Conservation (phyloP, 805 yeast species). For the Ogataea henricii region DNA sequence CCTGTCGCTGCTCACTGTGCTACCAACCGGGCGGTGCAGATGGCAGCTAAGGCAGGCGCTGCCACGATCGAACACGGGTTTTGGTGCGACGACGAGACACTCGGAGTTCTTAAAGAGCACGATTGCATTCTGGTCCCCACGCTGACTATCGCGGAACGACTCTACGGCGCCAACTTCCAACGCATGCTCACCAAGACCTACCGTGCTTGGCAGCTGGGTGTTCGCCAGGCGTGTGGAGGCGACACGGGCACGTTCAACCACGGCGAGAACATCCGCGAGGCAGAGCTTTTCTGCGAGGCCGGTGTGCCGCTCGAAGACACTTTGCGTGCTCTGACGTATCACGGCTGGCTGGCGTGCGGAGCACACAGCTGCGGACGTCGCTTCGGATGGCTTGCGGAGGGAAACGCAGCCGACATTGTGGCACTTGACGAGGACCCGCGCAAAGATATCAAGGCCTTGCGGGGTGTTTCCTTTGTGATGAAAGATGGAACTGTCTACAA, state of each 20-base stretch:
- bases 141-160: conserved; percentile 26
- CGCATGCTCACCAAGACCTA: conserved; percentile 22
- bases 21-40: conserved; percentile 26
- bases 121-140: conserved; percentile 31
- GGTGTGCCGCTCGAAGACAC: conserved; percentile 29
- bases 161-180: conserved; percentile 24
- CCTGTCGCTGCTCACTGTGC: conserved; percentile 35
- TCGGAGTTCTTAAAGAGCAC: conserved; percentile 21
- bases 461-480: conserved; percentile 30
- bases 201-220: conserved; percentile 28
- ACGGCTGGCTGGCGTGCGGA: conserved; percentile 35
- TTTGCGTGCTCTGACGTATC: conserved; percentile 24
- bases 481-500: conserved; percentile 31
- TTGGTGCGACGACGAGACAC: conserved; percentile 28
- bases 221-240: conserved; percentile 32
- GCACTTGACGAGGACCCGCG: conserved; percentile 29
- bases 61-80: conserved; percentile 30
- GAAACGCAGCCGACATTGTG: conserved; percentile 30
- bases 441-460: conserved; percentile 13
- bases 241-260: conserved; percentile 34
- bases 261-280: conserved; percentile 33
- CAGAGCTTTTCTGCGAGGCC: conserved; percentile 29
- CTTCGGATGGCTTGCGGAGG: conserved; percentile 30
- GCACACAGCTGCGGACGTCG: conserved; percentile 25
- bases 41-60: conserved; percentile 33